A percentile compares a stretch with the other conserved stretches of the same genome.
Conservation (phyloP, 495 filamentous ascomycete genomes). For the Penicillium chermesinum region DNA sequence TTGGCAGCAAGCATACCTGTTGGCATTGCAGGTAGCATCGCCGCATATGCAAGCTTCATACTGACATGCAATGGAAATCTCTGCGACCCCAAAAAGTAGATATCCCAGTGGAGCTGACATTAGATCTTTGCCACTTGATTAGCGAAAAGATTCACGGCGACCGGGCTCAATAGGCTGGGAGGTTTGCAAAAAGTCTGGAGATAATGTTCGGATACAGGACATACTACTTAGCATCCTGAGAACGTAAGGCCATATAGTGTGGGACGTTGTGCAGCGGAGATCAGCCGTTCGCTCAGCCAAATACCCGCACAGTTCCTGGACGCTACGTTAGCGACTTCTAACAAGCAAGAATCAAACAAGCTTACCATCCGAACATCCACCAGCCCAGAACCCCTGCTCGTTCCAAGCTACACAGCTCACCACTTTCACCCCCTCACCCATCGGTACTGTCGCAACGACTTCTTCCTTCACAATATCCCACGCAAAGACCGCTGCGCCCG, state of each 20-base stretch:
- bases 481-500: conserved; percentile 61
- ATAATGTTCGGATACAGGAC: neutral
- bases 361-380: conserved; percentile 57
- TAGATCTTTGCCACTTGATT: no score
- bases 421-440: conserved; percentile 52
- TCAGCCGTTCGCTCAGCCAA: conserved; percentile 17
- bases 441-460: conserved; percentile 54
- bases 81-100: no score
- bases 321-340: neutral
- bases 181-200: neutral
- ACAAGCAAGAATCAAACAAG: neutral
- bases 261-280: conserved; percentile 5
- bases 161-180: neutral
- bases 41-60: conserved; percentile 3
- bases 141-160: no score
- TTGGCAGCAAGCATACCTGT: conserved; percentile 3
- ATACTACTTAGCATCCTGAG: no score
- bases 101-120: no score
- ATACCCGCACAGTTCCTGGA: conserved; percentile 23
- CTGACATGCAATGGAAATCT: conserved; percentile 1
- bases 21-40: conserved; percentile 2
- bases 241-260: neutral
- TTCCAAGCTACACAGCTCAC: conserved; percentile 70
- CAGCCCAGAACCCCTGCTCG: conserved; percentile 59
- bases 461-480: conserved; percentile 87